Evolutionary conservation across 2,329 filamentous ascomycete species (phyloP).

Genomic region (Blastomyces emzantsi): DNA sequence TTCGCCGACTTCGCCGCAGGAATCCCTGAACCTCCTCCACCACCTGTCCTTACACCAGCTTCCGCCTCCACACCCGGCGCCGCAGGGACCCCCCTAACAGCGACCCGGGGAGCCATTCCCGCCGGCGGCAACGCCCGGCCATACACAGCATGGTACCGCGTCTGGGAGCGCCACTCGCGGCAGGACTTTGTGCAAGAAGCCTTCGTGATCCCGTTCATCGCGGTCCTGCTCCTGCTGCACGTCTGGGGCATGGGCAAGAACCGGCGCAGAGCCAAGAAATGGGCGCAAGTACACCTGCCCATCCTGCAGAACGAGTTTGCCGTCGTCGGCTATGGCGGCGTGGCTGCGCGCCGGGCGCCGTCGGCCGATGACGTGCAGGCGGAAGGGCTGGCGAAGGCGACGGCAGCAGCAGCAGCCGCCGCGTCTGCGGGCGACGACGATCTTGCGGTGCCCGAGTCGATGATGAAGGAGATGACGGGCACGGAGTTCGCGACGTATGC

Average conservation of each 20-base stretch:
- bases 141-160: conserved; percentile 92
- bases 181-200: conserved; percentile 80
- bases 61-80: conserved; percentile 15
- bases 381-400: conserved; percentile 33
- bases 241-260: conserved; percentile 73
- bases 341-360: conserved; percentile 33
- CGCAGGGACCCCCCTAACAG: conserved; percentile 28
- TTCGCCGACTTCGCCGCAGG: conserved; percentile 74
- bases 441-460: conserved; percentile 40
- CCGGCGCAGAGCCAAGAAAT: conserved; percentile 66
- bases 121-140: conserved; percentile 49
- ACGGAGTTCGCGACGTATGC: conserved; percentile 83
- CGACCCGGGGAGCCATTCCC: conserved; percentile 14
- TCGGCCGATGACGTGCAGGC: conserved; percentile 41
- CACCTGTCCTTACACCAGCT: not conserved
- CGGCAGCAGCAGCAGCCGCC: conserved; percentile 25
- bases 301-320: conserved; percentile 74
- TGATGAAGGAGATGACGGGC: conserved; percentile 78
- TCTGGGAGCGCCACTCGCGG: conserved; percentile 76
- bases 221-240: conserved; percentile 67
- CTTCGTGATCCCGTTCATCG: conserved; percentile 65
- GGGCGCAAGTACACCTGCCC: conserved; percentile 66
- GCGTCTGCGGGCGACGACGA: conserved; percentile 26
- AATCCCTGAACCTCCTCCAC: conserved; percentile 60
- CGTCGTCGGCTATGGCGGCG: conserved; percentile 65